Base-by-base conservation (phyloP, 495 filamentous ascomycete genomes). In the Ramalina peruviana region DNA sequence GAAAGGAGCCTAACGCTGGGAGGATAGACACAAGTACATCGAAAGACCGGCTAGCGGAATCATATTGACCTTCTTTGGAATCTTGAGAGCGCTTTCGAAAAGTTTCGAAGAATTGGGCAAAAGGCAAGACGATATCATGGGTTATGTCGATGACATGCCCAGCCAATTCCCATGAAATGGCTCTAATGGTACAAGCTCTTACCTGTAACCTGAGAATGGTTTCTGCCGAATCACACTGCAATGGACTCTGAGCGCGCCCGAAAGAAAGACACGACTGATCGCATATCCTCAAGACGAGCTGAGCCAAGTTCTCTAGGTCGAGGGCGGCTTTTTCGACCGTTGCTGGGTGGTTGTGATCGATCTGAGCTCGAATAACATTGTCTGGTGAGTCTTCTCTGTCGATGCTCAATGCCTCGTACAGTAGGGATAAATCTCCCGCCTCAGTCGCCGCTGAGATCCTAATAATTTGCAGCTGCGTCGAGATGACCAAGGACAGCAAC, bases 241-340 rank as follows among this genome's bases (percentile, higher is more conserved):
- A 71, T 9, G 67, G 57, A 54, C 76, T 68, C 12, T 58, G 59
- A 3, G 69, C 71, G 1, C 64, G 17, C 4, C 53, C 55, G 19
- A 65, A 58, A 1, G 79, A 72, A 23, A 73, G 54, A 51, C 72
- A 76, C 0, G 83, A 77, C 49, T 76, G 74, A 1, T 90, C 57
- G 4, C 47, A 46, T 26, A 56, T 17, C 21, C 80, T 75, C 0
- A 88, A 63, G 1, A 90, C 61, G 4, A 68, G 73, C 55, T 86
- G 84, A 0, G 85, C 76, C 3, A 89, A 58, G 0, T 70, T 66
- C 47, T 93, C 84, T 12, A 94, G 65, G 54, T 89, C 83, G 10
- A 77, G 70, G 4, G 79, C 76, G 38, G 74, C 72, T 61, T 85
- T 92, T 12, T 69, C 73, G 16, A 63, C 58, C 15, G 75, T 64